Percentiles rank a stretch among this genome's conserved stretches.
Evolutionary conservation across 2,329 filamentous ascomycete species (phyloP).

Genomic region (Shiraia sp.): DNA sequence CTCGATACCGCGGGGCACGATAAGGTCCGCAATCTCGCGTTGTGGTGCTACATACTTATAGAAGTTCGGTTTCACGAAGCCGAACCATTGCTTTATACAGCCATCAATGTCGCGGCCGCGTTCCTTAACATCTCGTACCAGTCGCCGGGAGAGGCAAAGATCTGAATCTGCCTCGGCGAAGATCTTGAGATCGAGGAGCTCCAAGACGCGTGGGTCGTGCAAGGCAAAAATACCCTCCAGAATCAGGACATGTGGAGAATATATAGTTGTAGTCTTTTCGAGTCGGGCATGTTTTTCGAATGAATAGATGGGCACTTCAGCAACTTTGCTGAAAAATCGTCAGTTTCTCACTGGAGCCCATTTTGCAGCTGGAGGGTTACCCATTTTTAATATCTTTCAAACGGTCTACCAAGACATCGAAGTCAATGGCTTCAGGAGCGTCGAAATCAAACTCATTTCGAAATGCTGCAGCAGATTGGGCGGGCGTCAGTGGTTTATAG

Average conservation of each 20-base stretch:
- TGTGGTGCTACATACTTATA: constrained; percentile 93
- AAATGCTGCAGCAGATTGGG: constrained; percentile 80
- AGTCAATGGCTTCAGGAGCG: constrained; percentile 90
- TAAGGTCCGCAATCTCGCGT: constrained; percentile 88
- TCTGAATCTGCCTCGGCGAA: constrained; percentile 97
- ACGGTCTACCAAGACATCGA: constrained; percentile 80
- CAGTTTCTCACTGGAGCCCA: constrained; percentile 8
- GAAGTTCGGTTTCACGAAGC: constrained; percentile 95
- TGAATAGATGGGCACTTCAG: constrained; percentile 92
- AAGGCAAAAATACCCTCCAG: constrained; percentile 95
- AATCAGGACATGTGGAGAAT: constrained; percentile 94
- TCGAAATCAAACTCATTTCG: constrained; percentile 95
- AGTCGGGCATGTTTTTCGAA: constrained; percentile 88
- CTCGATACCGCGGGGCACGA: constrained; percentile 91
- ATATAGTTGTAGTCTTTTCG: constrained; percentile 81
- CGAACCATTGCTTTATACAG: constrained; percentile 97
- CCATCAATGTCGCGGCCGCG: constrained; percentile 91
- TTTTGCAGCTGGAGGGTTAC: constrained; percentile 58
- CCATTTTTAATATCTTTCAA: constrained; percentile 87
- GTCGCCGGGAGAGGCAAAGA: constrained; percentile 72
- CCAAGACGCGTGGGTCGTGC: constrained; percentile 82
- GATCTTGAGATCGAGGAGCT: constrained; percentile 91
- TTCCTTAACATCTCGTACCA: constrained; percentile 85
- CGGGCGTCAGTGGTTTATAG: constrained; percentile 84
- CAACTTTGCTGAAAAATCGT: constrained; percentile 66